A percentile compares a stretch with the other conserved stretches of the same genome.
Evolutionary conservation across 2,329 filamentous ascomycete genomes (phyloP).

Genomic region (Capronia epimyces): DNA sequence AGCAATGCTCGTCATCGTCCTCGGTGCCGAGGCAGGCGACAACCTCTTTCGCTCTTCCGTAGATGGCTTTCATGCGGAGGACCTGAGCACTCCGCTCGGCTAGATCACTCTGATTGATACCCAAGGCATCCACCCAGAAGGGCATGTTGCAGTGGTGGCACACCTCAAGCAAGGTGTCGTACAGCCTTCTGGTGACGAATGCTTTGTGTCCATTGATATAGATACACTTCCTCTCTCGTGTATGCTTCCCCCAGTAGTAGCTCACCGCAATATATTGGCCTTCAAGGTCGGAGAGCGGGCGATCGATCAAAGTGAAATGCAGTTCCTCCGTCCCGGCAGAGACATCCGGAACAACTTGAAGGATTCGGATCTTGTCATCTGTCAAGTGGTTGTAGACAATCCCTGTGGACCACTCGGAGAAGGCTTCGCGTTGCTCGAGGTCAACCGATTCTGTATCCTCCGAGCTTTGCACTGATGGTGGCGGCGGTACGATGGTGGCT

Average conservation of each 20-base stretch:
- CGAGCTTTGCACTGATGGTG: neutral
- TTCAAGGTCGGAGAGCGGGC: neutral
- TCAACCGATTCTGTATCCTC: neutral
- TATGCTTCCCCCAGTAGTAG: neutral
- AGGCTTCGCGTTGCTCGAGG: neutral
- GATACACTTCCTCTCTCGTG: neutral
- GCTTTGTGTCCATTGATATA: neutral
- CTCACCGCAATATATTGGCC: neutral
- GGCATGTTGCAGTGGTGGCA: neutral
- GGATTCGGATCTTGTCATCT: neutral
- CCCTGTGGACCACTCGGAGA: neutral
- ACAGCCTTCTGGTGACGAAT: neutral
- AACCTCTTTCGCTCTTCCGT: conserved; percentile 13
- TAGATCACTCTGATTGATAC: conserved; percentile 21
- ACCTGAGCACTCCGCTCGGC: conserved; percentile 16
- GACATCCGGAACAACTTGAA: neutral
- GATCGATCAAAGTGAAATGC: neutral
- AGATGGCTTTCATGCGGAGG: conserved; percentile 18
- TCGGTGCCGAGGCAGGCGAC: conserved; percentile 22
- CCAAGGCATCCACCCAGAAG: conserved; percentile 21
- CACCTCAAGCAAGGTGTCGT: neutral
- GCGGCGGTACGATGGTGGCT: neutral
- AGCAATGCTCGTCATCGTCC: conserved; percentile 8
- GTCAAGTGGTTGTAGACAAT: neutral
- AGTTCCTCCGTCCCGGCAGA: neutral